Evolutionary conservation across 495 filamentous ascomycete species (phyloP), one percentile per base, ranked within the genome.

Genomic region (Annulohypoxylon bovei): DNA sequence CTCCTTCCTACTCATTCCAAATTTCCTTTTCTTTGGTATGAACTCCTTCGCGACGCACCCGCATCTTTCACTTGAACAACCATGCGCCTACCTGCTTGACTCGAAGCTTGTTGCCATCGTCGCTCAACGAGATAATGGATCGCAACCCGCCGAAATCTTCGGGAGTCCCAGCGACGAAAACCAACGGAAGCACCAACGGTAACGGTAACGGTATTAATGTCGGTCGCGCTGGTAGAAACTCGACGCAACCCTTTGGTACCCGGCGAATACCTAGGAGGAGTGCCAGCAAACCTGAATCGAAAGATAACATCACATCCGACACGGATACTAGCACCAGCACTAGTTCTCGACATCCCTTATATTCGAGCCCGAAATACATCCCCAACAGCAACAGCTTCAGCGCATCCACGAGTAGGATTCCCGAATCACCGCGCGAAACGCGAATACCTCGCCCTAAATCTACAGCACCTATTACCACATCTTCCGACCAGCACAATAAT

Each of bases 391-490:
- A 32, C 52, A 67, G 57, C 32, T 53, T 67, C 22, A 52, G 64
- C 40, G 58, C 62, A 62, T 68, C 69, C 1, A 50, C 73, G 2
- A 59, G 33, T 20, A 59, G n/a, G 47, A 25, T 22, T 52, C 44
- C 69, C 33, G 64, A 70, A n/a, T 79, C 79, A n/a, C 47, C 77
- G 2, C 75, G 61, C 42, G 70, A 67, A 42, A 80, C 82, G 18
- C 79, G 67, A 58, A 83, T 84, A 46, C 82, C 83, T 14, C 78
- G 76, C 25, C 80, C 76, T 47, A 75, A 42, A 14, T 67, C 2
- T n/a, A 30, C 64, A 44, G 53, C 56, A 37, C 42, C 63, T 27
- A 37, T 39, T 9, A 11, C 33, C 18, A 30, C 65, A 4, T 68
- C 69, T 49, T 47, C 52, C 33, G 53, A 6, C 18, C 64, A 46